Conservation (phyloP, 73 alveolate species). For the Blepharisma stoltei region DNA sequence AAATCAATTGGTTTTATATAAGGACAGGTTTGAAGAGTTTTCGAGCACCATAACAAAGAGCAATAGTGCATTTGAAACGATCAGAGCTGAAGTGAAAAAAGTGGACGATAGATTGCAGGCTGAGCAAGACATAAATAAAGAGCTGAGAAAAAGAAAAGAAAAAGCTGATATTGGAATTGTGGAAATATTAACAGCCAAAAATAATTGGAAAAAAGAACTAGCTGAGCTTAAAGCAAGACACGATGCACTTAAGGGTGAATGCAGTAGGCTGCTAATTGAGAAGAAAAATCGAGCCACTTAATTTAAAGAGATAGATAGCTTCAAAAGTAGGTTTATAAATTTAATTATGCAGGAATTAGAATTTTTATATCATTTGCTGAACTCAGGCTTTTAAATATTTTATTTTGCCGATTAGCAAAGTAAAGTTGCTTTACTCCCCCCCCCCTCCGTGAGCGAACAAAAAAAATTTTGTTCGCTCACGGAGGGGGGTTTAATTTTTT, state of each 20-base stretch:
- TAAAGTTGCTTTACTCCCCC: too few relatives aligned
- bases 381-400: too few relatives aligned
- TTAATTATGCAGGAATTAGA: too few relatives aligned
- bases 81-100: conserved; percentile 8
- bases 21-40: conserved; percentile 5
- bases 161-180: neutral
- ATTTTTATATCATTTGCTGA: too few relatives aligned
- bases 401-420: too few relatives aligned
- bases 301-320: too few relatives aligned
- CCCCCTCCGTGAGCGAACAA: too few relatives aligned
- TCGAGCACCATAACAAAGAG: neutral
- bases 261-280: neutral
- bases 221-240: neutral
- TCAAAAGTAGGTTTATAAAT: too few relatives aligned
- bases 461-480: too few relatives aligned
- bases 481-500: too few relatives aligned
- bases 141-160: conserved; percentile 2
- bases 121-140: conserved; percentile 13
- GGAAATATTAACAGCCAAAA: neutral
- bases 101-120: neutral
- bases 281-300: neutral
- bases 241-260: conserved; percentile 2
- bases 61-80: neutral
- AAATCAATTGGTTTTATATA: conserved; percentile 21
- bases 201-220: neutral